Evolutionary conservation across 345 rosid genomes (phyloP), one percentile per base, ranked within the genome.

Genomic region (Euphorbia pulcherrima): DNA sequence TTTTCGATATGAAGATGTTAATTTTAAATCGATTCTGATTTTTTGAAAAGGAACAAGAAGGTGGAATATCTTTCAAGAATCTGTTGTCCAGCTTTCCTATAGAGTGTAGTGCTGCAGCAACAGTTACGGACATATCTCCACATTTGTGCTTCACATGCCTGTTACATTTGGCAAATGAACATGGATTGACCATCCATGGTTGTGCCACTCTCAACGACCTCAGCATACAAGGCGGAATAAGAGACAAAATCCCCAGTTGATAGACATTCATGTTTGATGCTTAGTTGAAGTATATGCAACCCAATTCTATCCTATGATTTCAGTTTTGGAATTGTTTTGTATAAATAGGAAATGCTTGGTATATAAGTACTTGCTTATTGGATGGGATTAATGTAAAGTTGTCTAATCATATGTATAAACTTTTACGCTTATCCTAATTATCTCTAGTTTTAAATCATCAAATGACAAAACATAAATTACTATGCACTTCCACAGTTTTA

Each of bases 61-160:
- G 78, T 67, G 81, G 66, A 7, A 66, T 79, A 68, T 93, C 94
- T 7, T 93, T 93, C 84, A 88, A 74, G 78, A 72, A 84, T 68
- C 79, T 93, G 16, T 72, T 91, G 79, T 85, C 85, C 27, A 77
- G 75, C 77, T 85, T 93, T 71, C 99, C 97, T 12, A 78, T 70
- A 61, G 88, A 88, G 54, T 89, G 89, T 82, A 73, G 67, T 76
- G 98, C 91, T 59, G 92, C 95, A 56, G 82, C 87, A 61, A 77
- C 79, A 7, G 75, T 77, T 28, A 61, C 73, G 28, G 97, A 91
- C 57, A 83, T 93, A 60, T 89, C 99, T 53, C 97, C 99, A 50
- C 97, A 93, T 84, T 71, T 93, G 29, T 91, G 96, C 73, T 93
- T 93, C 80, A 93, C 89, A 74, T 91, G 99, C 78, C 67, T 94